Base-by-base conservation (phyloP, 2,329 filamentous ascomycete genomes). In the Penicillium sp. region DNA sequence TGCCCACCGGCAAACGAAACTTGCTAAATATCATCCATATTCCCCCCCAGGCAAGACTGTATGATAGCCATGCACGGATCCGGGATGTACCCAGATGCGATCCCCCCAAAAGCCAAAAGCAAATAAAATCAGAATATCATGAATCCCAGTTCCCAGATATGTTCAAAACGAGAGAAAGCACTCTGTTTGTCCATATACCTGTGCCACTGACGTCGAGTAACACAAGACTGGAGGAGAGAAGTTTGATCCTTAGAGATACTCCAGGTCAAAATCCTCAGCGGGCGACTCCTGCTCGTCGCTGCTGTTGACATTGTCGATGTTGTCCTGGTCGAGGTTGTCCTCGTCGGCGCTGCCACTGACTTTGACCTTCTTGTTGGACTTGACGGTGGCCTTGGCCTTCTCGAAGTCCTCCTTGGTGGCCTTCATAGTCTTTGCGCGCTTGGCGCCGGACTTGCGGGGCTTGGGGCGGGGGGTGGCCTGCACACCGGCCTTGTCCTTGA, bases 401-500 rank as follows among this genome's bases (percentile, higher is more conserved):
- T 25, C 35, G 39, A 14, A 47, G 12, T 20, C 28, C 5, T 25
- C 34, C 47, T 55, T 55, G 12, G 51, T 38, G 8, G 45, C 34
- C 31, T 59, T 59, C 41, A 47, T 55, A n/a, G 38, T 5, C 6
- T 28, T 45, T 2, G 55, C 15, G 12, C 42, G 55, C 55, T 58
- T 58, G 43, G 43, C 1, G 11, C 17, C 5, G 39, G 42, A 5
- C 50, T 57, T 52, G 55, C 12, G 8, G 6, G 20, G 1, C 17
- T 35, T 35, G n/a, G 31, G 8, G 12, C 48, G 20, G 20, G 49
- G 49, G n/a, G 37, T 4, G 1, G 17, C 15, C 28, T 10, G 20
- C 28, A 34, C 35, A 5, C 52, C 60, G 35, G 59, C 60, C 38
- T 62, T 63, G 1, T 64, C 63, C 28, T 62, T 63, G 0, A 72